Base-by-base conservation (phyloP, 176 grass and related monocot genomes). In the Aegilops bicornis region DNA sequence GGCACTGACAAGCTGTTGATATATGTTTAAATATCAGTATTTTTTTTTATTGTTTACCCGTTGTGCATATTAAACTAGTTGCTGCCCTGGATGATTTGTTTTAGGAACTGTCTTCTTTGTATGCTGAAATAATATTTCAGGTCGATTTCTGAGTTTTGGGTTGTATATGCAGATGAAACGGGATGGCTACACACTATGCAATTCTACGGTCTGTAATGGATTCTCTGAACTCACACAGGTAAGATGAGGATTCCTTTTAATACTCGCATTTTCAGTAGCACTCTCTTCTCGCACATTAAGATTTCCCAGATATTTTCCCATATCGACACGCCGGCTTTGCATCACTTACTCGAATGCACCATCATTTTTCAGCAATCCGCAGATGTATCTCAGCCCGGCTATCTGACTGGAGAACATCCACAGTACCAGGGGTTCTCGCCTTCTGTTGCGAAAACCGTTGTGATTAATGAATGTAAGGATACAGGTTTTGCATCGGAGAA, bases 81-180 rank as follows among this genome's bases (percentile, higher is more conserved):
- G 33, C 33, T 31, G 7, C 45, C 4, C 45, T 52, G 15, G 74
- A 77, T 56, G 47, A 54, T 47, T 19, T 76, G 6, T 52, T 54
- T 7, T 20, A 31, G 24, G 8, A 48, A 76, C 73, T 48, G 43
- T 19, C 63, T 17, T 56, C 9, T 25, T 56, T 2, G 8, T 76
- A 32, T 81, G 42, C 43, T 20, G 47, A 73, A 66, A 56, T 17
- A 69, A 68, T 14, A 23, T 14, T 81, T 52, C 31, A 35, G 32
- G 27, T 80, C 4, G 12, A 58, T 45, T 80, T 68, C 20, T 60
- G 8, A 81, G 19, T 75, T 70, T 39, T 37, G 35, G 20, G 22
- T 71, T 87, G 3, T 73, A 37, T 69, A 25, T 84, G 31, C 74
- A 93, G 92, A 93, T 91, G 92, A 87, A 88, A 86, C 79, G 77